A percentile compares a stretch with the other conserved stretches of the same genome.
Evolutionary conservation across 2,329 filamentous ascomycete species (phyloP).

Genomic region (Arthrobotrys pseudoclavata): DNA sequence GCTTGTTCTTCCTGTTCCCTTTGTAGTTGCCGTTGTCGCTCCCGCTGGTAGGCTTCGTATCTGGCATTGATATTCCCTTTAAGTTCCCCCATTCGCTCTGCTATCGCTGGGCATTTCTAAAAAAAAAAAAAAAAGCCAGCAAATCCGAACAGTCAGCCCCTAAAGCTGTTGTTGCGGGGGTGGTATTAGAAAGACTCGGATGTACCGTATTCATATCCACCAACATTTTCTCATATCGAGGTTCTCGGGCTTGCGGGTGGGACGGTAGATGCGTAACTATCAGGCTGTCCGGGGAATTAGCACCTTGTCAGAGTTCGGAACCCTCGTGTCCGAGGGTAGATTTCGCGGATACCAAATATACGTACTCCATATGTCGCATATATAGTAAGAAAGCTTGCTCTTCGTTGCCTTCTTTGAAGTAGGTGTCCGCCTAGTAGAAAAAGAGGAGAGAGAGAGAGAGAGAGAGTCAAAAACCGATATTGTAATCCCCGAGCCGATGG

Average conservation of each 20-base stretch:
- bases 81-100: slow-evolving; percentile 75
- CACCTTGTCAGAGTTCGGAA: background rate
- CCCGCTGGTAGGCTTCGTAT: slow-evolving; percentile 59
- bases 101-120: slow-evolving; percentile 56
- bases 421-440: slow-evolving; percentile 78
- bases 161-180: too few relatives aligned
- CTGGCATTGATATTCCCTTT: slow-evolving; percentile 79
- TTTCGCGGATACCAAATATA: background rate
- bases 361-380: slow-evolving; percentile 79
- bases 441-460: background rate
- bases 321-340: background rate
- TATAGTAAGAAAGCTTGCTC: slow-evolving; percentile 90
- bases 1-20: slow-evolving; percentile 65
- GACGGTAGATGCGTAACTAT: slow-evolving; percentile 79
- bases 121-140: background rate
- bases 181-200: background rate
- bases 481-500: background rate
- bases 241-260: slow-evolving; percentile 81
- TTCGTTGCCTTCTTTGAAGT: slow-evolving; percentile 86
- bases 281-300: slow-evolving; percentile 70
- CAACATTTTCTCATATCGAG: slow-evolving; percentile 72
- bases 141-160: background rate
- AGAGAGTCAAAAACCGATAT: background rate
- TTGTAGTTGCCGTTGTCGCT: slow-evolving; percentile 35
- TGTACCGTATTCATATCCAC: slow-evolving; percentile 57